Evolutionary conservation across 2,329 filamentous ascomycete genomes (phyloP).

Genomic region (Nemania diffusa): DNA sequence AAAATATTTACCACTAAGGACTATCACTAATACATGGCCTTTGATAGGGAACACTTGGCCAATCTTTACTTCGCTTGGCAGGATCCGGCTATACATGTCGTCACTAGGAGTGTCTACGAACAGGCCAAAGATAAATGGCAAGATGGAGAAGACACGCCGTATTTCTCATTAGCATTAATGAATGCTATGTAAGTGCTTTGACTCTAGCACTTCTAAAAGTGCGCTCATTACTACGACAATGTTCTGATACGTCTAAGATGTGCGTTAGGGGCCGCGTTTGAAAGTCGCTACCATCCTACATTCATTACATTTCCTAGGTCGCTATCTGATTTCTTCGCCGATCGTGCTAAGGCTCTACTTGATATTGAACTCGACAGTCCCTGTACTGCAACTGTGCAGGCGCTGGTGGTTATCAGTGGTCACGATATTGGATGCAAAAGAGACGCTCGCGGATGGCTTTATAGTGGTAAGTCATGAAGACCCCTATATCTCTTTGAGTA

Average conservation of each 20-base stretch:
- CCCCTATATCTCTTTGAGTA: not conserved
- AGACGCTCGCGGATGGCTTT: slow-evolving; percentile 11
- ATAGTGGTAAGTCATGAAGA: not conserved
- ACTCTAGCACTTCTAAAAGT: not conserved
- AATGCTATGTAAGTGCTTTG: not conserved
- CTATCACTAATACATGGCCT: not conserved
- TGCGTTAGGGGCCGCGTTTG: slow-evolving; percentile 2
- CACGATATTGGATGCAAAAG: slow-evolving; percentile 11
- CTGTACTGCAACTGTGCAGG: slow-evolving; percentile 1
- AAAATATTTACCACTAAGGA: not conserved
- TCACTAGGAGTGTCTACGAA: slow-evolving; percentile 8
- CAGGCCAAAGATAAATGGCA: slow-evolving; percentile 8
- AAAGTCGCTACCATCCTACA: slow-evolving; percentile 4
- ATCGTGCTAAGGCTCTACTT: not conserved
- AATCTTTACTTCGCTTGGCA: slow-evolving; percentile 9
- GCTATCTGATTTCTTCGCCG: slow-evolving; percentile 7
- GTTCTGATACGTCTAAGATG: not conserved
- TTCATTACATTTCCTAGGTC: slow-evolving; percentile 3
- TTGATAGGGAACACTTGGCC: not conserved
- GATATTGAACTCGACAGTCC: slow-evolving; percentile 1
- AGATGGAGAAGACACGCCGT: not conserved
- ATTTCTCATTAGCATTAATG: slow-evolving; percentile 1
- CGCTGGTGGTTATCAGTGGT: not conserved
- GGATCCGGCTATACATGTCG: slow-evolving; percentile 8
- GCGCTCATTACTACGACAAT: not conserved